These are phyloP conservation scores for Lactifluus echinatus DNA, from an alignment of 768 basidiomycete genomes.

Conservation along the genomic window DNA sequence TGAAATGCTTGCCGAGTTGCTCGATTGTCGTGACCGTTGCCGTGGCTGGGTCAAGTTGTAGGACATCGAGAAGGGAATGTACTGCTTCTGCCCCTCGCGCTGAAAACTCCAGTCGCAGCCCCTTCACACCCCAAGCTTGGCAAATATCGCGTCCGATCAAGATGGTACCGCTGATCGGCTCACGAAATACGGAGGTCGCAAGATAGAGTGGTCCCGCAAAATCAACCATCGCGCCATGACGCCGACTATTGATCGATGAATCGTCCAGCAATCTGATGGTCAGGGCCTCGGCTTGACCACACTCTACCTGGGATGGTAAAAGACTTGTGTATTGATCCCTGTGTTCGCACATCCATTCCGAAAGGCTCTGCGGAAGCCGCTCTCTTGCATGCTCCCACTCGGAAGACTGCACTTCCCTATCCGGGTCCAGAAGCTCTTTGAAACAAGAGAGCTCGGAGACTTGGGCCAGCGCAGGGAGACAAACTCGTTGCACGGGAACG, in stretches of 20 bases:
- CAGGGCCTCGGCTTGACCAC: neutral
- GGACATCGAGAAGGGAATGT: neutral
- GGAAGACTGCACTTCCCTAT: neutral
- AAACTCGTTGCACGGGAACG: conserved; percentile 12
- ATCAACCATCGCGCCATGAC: neutral
- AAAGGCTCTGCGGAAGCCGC: conserved; percentile 2
- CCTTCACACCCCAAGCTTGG: conserved; percentile 11
- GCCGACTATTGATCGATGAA: conserved; percentile 3
- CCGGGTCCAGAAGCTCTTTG: conserved; percentile 3
- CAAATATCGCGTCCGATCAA: conserved; percentile 16
- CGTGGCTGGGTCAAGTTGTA: neutral
- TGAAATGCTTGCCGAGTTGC: neutral
- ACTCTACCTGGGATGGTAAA: neutral
- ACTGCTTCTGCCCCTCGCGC: conserved; percentile 7
- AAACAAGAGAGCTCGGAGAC: conserved; percentile 10
- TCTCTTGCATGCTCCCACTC: conserved; percentile 4
- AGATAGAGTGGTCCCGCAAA: conserved; percentile 16
- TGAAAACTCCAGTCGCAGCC: neutral
- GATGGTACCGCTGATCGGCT: neutral
- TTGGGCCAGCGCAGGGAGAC: conserved; percentile 10
- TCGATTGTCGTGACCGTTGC: conserved; percentile 5
- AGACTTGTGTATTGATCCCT: neutral
- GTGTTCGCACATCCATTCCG: conserved; percentile 12
- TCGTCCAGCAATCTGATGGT: conserved; percentile 2
- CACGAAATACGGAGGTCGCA: conserved; percentile 11